These are phyloP conservation scores for Leersia perrieri DNA, from an alignment of 176 grass and related monocot species.

Conservation along the genomic window DNA sequence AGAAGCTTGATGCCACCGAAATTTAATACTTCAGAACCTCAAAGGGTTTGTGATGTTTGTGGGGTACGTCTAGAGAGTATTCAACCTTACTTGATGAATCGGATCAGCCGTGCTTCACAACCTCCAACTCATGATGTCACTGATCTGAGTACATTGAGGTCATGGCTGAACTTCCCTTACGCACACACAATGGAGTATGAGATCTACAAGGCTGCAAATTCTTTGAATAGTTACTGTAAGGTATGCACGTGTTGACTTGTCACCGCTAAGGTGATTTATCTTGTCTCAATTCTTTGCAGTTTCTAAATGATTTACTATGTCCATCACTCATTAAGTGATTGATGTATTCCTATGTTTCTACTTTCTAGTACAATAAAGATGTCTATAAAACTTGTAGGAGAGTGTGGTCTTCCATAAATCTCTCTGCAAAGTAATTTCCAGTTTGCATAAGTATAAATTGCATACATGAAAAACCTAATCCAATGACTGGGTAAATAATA, in stretches of 20 bases:
- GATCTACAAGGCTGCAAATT: slow-evolving; percentile 72
- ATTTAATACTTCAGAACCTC: slow-evolving; percentile 59
- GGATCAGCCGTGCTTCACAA: slow-evolving; percentile 53
- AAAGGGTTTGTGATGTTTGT: slow-evolving; percentile 72
- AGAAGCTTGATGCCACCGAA: slow-evolving; percentile 62
- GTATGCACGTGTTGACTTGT: slow-evolving; percentile 4
- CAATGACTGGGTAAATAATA: background rate
- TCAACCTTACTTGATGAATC: slow-evolving; percentile 56
- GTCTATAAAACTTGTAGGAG: background rate
- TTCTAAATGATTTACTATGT: background rate
- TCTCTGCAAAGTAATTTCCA: background rate
- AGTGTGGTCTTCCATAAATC: background rate
- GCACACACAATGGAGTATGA: slow-evolving; percentile 60
- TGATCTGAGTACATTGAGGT: slow-evolving; percentile 59
- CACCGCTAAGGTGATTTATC: background rate
- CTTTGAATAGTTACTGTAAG: slow-evolving; percentile 52
- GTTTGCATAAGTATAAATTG: background rate
- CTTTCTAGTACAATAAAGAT: background rate
- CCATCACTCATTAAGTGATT: background rate
- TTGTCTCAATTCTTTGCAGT: background rate
- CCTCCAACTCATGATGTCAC: slow-evolving; percentile 60
- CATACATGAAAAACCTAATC: background rate
- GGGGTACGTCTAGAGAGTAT: slow-evolving; percentile 50
- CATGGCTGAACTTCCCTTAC: slow-evolving; percentile 65
- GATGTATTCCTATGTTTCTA: background rate